Evolutionary conservation across 352 stramenopile species (phyloP).

Genomic region (Phytopythium oedochilum): DNA sequence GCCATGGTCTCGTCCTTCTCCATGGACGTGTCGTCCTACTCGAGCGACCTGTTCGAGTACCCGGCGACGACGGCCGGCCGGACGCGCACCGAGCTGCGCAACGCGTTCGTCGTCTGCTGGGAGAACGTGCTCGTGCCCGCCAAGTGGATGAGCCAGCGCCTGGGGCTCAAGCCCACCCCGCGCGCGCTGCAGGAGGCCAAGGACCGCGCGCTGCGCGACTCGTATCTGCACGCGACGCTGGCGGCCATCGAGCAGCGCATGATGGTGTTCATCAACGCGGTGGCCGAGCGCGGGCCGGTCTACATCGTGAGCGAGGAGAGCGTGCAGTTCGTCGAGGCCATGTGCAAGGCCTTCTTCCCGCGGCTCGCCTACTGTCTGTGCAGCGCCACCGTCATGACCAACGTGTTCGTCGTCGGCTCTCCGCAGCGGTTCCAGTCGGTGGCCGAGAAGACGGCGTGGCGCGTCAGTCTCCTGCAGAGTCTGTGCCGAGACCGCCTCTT

Average conservation of each 20-base stretch:
- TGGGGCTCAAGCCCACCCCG: constrained; percentile 35
- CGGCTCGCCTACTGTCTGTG: constrained; percentile 53
- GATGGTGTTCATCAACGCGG: constrained; percentile 41
- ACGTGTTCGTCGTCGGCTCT: constrained; percentile 55
- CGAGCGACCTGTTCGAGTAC: constrained; percentile 53
- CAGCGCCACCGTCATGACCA: constrained; percentile 40
- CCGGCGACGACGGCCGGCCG: constrained; percentile 19
- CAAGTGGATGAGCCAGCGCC: constrained; percentile 58
- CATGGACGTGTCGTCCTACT: constrained; percentile 54
- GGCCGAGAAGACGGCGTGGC: constrained; percentile 46
- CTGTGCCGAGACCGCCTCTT: constrained; percentile 58
- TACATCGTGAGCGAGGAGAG: constrained; percentile 69
- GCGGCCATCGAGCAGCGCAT: constrained; percentile 54
- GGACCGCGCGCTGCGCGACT: constrained; percentile 34
- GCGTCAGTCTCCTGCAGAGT: constrained; percentile 45
- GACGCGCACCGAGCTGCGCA: constrained; percentile 20
- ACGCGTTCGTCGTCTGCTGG: constrained; percentile 64
- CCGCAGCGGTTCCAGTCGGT: constrained; percentile 47
- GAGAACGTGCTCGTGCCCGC: constrained; percentile 58
- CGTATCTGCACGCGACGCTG: constrained; percentile 42
- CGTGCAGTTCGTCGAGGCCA: constrained; percentile 51
- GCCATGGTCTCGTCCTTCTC: constrained; percentile 56
- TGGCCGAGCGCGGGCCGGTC: constrained; percentile 43
- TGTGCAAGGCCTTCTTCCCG: constrained; percentile 60
- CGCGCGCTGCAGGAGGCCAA: constrained; percentile 42